These are phyloP conservation scores for Pythium periplocum DNA, from an alignment of 352 stramenopile species.

Conservation along the genomic window DNA sequence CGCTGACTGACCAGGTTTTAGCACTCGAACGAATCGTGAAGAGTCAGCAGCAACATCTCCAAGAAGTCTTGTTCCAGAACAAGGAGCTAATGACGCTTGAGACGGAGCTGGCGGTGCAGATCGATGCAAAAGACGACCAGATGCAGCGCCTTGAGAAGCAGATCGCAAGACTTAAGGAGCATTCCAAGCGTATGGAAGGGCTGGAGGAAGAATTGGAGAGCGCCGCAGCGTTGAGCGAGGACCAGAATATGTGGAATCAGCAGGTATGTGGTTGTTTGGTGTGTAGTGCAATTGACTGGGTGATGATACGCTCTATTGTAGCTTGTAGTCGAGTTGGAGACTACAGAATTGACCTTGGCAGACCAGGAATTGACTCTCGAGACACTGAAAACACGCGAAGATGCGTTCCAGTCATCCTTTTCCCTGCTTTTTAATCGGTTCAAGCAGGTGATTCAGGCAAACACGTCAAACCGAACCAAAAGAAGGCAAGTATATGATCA, in stretches of 20 bases:
- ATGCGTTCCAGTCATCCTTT: slow-evolving; percentile 15
- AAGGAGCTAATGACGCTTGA: slow-evolving; percentile 26
- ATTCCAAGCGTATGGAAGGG: slow-evolving; percentile 7
- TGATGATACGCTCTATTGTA: slow-evolving; percentile 1
- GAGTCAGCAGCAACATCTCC: slow-evolving; percentile 27
- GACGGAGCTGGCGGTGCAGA: slow-evolving; percentile 15
- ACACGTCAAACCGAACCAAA: slow-evolving; percentile 3
- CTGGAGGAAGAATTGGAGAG: slow-evolving; percentile 19
- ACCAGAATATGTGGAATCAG: slow-evolving; percentile 25
- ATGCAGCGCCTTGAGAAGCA: slow-evolving; percentile 1
- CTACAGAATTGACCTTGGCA: slow-evolving; percentile 11
- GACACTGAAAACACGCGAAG: slow-evolving; percentile 9
- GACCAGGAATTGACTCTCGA: slow-evolving; percentile 17
- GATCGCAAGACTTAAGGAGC: slow-evolving; percentile 5
- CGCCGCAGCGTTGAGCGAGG: slow-evolving; percentile 13
- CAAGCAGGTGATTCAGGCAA: slow-evolving; percentile 11
- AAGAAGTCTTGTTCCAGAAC: slow-evolving; percentile 27
- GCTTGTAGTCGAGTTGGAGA: slow-evolving; percentile 14
- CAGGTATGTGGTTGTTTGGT: slow-evolving; percentile 1
- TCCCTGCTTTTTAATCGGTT: slow-evolving; percentile 22
- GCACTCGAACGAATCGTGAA: slow-evolving; percentile 24
- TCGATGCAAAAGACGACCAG: slow-evolving; percentile 1
- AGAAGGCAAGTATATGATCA: slow-evolving; percentile 8
- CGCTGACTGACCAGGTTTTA: slow-evolving; percentile 30
- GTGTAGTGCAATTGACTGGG: not conserved